Evolutionary conservation across 495 filamentous ascomycete genomes (phyloP).

Genomic region (Aspergillus affinis): DNA sequence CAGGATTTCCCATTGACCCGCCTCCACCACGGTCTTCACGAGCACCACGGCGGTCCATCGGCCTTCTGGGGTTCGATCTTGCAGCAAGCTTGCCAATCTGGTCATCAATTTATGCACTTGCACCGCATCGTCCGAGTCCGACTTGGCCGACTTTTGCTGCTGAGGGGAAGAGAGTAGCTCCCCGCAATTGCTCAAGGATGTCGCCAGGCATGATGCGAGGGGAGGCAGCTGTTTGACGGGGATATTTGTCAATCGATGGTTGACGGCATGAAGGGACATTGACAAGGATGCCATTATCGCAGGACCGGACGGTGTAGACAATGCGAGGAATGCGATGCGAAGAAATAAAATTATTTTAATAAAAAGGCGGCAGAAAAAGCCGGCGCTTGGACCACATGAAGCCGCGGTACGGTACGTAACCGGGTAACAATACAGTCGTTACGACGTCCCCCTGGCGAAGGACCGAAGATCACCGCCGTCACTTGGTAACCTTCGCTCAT

Average conservation of each 20-base stretch:
- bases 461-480: slow-evolving; percentile 15
- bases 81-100: slow-evolving; percentile 70
- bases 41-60: slow-evolving; percentile 76
- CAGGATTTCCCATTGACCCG: slow-evolving; percentile 76
- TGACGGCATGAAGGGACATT: slow-evolving; percentile 58
- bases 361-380: slow-evolving; percentile 6
- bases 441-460: slow-evolving; percentile 12
- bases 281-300: slow-evolving; percentile 26
- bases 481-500: neutral
- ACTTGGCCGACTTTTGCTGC: slow-evolving; percentile 48
- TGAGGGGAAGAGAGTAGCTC: slow-evolving; percentile 53
- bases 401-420: slow-evolving; percentile 35
- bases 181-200: slow-evolving; percentile 59
- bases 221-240: slow-evolving; percentile 62
- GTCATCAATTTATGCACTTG: slow-evolving; percentile 78
- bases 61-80: slow-evolving; percentile 66
- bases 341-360: no score
- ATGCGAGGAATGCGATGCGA: no score
- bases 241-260: slow-evolving; percentile 63
- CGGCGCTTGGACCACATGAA: slow-evolving; percentile 29
- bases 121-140: slow-evolving; percentile 56
- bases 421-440: neutral
- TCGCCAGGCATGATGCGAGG: slow-evolving; percentile 59
- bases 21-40: slow-evolving; percentile 76
- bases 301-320: no score